Conservation (phyloP, 129 eudicot species). For the Sambucus nigra region DNA sequence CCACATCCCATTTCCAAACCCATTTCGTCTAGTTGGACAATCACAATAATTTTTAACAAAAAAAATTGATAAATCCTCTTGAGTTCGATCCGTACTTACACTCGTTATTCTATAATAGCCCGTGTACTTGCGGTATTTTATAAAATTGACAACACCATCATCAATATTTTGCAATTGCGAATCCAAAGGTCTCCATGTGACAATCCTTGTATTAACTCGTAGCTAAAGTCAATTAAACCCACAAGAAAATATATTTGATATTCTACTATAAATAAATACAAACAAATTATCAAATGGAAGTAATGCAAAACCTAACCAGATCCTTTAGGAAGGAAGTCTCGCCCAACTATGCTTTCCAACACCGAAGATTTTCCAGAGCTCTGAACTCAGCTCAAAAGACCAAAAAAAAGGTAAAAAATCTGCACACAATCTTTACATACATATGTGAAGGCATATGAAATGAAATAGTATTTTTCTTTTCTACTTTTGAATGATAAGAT, state of each 20-base stretch:
- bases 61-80: too few relatives aligned
- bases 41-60: too few relatives aligned
- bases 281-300: background rate
- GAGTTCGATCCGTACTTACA: too few relatives aligned
- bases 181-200: conserved; percentile 85
- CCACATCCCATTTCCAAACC: too few relatives aligned
- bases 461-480: too few relatives aligned
- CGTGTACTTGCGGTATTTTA: too few relatives aligned
- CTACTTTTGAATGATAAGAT: too few relatives aligned
- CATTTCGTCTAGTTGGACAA: too few relatives aligned
- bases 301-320: conserved; percentile 32
- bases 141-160: too few relatives aligned
- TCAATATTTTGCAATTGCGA: conserved; percentile 76
- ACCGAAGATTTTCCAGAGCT: conserved; percentile 67
- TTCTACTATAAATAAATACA: background rate
- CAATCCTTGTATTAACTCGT: conserved; percentile 47
- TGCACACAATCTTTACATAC: background rate
- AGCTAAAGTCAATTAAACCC: background rate
- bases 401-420: conserved; percentile 4
- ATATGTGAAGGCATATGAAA: too few relatives aligned
- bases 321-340: conserved; percentile 63
- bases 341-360: conserved; percentile 56
- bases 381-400: conserved; percentile 11
- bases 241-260: background rate
- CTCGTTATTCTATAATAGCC: too few relatives aligned